Evolutionary conservation across 164 flowering plant species (phyloP), one percentile per base, ranked within the genome.

Genomic region (Liriodendron chinense): DNA sequence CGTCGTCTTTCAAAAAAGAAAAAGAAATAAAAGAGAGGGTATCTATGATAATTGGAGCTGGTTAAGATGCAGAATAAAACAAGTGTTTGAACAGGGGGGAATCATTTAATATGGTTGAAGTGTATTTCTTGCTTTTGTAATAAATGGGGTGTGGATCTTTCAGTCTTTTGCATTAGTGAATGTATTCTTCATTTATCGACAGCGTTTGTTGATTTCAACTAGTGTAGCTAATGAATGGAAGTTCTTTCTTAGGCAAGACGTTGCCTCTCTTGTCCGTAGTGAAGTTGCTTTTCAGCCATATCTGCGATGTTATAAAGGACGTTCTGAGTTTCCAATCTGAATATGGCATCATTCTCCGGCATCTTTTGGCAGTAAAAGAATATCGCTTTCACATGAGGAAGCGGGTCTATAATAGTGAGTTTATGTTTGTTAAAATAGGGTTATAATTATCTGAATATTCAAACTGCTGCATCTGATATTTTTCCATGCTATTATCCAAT

Each of bases 281-380:
- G 22, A 93, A 89, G 77, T 65, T 78, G 9, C 89, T 96, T 63
- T 93, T 88, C 77, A 84, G 69, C 82, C 99, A 96, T 75, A 80
- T 94, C 18, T 88, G 80, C 82, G 97, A 96, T 74, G 89, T 90
- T 69, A 65, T 91, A 61, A 87, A 84, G 79, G 97, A 86, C 73
- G 90, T 84, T 26, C 89, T 92, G 49, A 87, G 84, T 87, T 94
- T 93, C 75, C 98, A 91, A 67, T 86, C 91, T 24, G 99, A 96
- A 75, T 96, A 96, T 80, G 92, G 94, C 75, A 78, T 80, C 73
- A 84, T 91, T 71, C 87, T 96, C 14, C 88, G 94, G 72, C 91
- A 90, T 83, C 90, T 96, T 72, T 78, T 96, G 81, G 82, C 82
- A 16, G 83, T 83, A 12, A 86, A 76, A 77, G 93, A 89, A 74